These are phyloP conservation scores for Nakaseomyces glabratus DNA, from an alignment of 1,139 yeast genomes.

Conservation along the genomic window DNA sequence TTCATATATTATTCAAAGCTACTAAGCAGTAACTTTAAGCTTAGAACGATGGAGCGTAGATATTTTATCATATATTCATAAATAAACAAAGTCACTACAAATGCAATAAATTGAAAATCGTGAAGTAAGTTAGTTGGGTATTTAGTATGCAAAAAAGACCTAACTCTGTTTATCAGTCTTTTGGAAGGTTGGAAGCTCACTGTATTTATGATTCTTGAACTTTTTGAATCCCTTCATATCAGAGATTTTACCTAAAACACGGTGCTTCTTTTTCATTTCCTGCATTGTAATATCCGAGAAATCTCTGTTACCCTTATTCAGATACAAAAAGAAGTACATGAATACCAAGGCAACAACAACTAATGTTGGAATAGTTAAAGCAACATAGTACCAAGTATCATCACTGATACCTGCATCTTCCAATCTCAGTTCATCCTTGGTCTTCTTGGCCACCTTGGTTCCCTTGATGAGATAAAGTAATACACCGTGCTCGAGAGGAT, in stretches of 20 bases:
- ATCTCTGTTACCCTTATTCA: conserved; percentile 45
- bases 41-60: not conserved
- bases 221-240: conserved; percentile 29
- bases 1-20: not conserved
- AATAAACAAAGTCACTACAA: no score
- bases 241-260: conserved; percentile 35
- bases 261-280: conserved; percentile 44
- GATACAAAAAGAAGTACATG: conserved; percentile 54
- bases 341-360: conserved; percentile 51
- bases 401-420: conserved; percentile 51
- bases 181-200: conserved; percentile 33
- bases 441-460: conserved; percentile 51
- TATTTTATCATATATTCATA: no score
- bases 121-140: conserved; percentile 1
- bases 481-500: conserved; percentile 44
- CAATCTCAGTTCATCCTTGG: conserved; percentile 44
- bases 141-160: not conserved
- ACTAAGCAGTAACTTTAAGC: not conserved
- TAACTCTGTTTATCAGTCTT: conserved; percentile 26
- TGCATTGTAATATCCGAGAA: conserved; percentile 37
- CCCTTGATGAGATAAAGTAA: conserved; percentile 49
- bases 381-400: conserved; percentile 59
- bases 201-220: conserved; percentile 34
- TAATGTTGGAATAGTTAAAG: conserved; percentile 62
- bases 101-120: no score